Conservation (phyloP, 805 yeast species). For the Wickerhamiella spandovensis region DNA sequence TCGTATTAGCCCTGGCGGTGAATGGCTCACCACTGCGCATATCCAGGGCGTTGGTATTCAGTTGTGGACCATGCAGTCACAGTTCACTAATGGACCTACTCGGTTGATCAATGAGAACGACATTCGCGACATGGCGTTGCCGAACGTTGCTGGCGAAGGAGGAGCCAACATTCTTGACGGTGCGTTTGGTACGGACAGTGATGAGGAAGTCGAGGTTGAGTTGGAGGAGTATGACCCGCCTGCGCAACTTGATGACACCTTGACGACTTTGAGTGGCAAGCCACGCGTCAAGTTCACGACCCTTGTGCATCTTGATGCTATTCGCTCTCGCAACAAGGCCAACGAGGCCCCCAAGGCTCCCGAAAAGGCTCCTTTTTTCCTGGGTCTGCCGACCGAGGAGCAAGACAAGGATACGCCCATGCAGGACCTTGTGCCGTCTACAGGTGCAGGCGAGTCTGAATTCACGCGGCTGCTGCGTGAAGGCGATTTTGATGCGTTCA, state of each 20-base stretch:
- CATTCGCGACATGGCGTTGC: constrained; percentile 38
- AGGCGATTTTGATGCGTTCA: constrained; percentile 35
- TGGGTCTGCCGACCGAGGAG: constrained; percentile 29
- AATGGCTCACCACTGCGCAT: constrained; percentile 82
- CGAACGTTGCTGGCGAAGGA: constrained; percentile 68
- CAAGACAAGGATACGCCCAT: constrained; percentile 12
- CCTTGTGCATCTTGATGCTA: constrained; percentile 65
- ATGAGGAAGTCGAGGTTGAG: constrained; percentile 22
- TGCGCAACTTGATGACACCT: constrained; percentile 46
- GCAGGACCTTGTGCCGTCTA: not conserved
- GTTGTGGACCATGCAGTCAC: constrained; percentile 85
- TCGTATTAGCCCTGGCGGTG: constrained; percentile 76
- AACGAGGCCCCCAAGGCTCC: constrained; percentile 78
- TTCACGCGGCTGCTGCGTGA: constrained; percentile 10
- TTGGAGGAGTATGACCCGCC: constrained; percentile 25
- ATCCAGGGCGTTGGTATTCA: constrained; percentile 81
- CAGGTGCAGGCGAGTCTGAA: constrained; percentile 11
- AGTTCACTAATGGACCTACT: constrained; percentile 52
- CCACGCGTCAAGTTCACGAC: constrained; percentile 73
- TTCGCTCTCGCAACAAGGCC: constrained; percentile 80
- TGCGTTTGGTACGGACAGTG: constrained; percentile 42
- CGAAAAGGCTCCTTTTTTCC: constrained; percentile 68
- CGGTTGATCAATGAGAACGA: constrained; percentile 66
- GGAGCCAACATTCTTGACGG: constrained; percentile 63
- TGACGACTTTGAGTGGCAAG: constrained; percentile 62